These are phyloP conservation scores for Stephanocyclus meneghinianus DNA, from an alignment of 352 stramenopile species.

Conservation along the genomic window DNA sequence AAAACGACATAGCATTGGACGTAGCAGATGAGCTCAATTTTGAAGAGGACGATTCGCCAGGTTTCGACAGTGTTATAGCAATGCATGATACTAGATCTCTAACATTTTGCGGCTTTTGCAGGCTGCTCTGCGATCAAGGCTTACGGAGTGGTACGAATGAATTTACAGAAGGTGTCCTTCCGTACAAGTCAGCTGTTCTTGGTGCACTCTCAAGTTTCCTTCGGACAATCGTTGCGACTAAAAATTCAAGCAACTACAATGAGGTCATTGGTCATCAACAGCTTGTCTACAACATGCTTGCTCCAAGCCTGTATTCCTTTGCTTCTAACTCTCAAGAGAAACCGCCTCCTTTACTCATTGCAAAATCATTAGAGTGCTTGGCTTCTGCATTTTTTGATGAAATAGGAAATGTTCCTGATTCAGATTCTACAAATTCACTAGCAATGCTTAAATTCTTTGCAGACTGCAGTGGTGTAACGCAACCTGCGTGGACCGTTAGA, in stretches of 20 bases:
- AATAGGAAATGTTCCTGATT: constrained; percentile 24
- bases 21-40: constrained; percentile 14
- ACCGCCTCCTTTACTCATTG: constrained; percentile 61
- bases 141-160: constrained; percentile 39
- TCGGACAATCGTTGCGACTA: constrained; percentile 30
- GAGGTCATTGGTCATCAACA: constrained; percentile 32
- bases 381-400: constrained; percentile 57
- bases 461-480: constrained; percentile 38
- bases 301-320: constrained; percentile 38
- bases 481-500: constrained; percentile 77
- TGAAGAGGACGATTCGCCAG: constrained; percentile 13
- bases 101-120: constrained; percentile 62
- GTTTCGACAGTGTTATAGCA: neutral
- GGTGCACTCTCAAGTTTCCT: constrained; percentile 54
- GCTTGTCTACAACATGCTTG: constrained; percentile 39
- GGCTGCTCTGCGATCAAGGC: constrained; percentile 64
- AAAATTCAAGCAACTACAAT: constrained; percentile 18
- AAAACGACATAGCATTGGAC: constrained; percentile 12
- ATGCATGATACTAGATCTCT: constrained; percentile 29
- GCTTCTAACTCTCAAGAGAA: constrained; percentile 27
- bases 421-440: constrained; percentile 25
- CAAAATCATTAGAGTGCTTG: constrained; percentile 68
- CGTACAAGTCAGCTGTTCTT: constrained; percentile 63
- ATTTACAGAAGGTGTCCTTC: constrained; percentile 63
- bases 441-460: constrained; percentile 53